Conservation (phyloP, 2,329 filamentous ascomycete genomes). For the Alternaria hordeiaustralica region DNA sequence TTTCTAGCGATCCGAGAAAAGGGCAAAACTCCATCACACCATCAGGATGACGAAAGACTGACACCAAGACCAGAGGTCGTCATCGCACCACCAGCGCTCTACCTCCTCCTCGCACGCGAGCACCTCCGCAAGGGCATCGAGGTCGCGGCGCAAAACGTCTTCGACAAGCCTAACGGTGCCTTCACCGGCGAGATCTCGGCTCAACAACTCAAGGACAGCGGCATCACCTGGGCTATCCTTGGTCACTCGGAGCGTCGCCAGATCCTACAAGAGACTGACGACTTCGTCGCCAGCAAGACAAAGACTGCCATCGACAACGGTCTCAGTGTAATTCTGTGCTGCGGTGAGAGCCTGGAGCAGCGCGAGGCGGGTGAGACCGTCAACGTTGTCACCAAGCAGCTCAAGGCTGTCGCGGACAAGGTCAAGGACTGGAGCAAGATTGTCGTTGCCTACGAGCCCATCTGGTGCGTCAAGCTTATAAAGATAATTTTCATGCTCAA, state of each 20-base stretch:
- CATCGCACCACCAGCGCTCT: conserved; percentile 87
- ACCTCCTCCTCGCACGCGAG: conserved; percentile 86
- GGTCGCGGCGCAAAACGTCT: conserved; percentile 96
- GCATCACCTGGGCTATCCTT: conserved; percentile 87
- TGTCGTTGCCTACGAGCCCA: conserved; percentile 97
- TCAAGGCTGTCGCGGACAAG: conserved; percentile 80
- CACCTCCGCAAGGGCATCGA: conserved; percentile 76
- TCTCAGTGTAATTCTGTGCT: conserved; percentile 93
- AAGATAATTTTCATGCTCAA: no score
- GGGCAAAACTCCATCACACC: background rate
- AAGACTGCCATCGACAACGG: conserved; percentile 89
- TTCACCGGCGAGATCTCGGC: conserved; percentile 97
- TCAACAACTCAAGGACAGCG: conserved; percentile 85
- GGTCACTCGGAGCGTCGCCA: conserved; percentile 96
- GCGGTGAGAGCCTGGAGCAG: conserved; percentile 93
- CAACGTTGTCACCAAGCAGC: conserved; percentile 82
- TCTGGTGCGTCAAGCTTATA: conserved; percentile 70
- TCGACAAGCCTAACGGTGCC: conserved; percentile 93
- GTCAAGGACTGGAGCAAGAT: conserved; percentile 90
- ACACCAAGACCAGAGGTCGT: conserved; percentile 76
- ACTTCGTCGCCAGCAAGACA: conserved; percentile 89
- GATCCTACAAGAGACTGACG: conserved; percentile 82
- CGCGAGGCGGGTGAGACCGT: conserved; percentile 86
- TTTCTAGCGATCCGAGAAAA: background rate
- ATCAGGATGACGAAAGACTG: conserved; percentile 5